These are phyloP conservation scores for Apiotrichum porosum DNA, from an alignment of 1,284 basidiomycete species.

Conservation along the genomic window DNA sequence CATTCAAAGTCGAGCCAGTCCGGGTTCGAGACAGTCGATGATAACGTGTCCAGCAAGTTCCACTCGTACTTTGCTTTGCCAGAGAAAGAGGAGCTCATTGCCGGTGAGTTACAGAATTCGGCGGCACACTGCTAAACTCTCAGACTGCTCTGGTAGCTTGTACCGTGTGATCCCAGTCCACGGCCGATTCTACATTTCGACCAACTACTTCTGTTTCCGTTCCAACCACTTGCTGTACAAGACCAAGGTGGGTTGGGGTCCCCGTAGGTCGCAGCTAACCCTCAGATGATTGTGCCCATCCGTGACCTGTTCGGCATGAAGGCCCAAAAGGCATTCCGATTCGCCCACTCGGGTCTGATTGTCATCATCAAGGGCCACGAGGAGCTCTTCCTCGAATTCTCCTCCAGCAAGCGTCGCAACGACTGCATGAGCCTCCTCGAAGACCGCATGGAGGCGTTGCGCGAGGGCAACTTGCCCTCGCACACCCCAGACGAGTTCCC, in stretches of 20 bases:
- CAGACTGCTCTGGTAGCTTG: conserved; percentile 83
- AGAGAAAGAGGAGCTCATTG: conserved; percentile 76
- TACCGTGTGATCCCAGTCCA: conserved; percentile 78
- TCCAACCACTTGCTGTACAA: conserved; percentile 70
- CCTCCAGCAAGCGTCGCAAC: conserved; percentile 67
- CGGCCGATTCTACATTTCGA: conserved; percentile 80
- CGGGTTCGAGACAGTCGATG: conserved; percentile 23
- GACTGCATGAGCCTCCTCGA: conserved; percentile 71
- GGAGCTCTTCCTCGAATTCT: conserved; percentile 94
- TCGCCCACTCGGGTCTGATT: conserved; percentile 81
- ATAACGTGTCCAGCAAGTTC: conserved; percentile 55
- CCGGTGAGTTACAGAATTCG: conserved; percentile 58
- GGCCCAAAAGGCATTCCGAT: conserved; percentile 78
- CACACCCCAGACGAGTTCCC: not conserved
- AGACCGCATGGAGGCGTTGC: conserved; percentile 65
- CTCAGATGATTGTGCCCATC: conserved; percentile 88
- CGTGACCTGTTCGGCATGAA: conserved; percentile 79
- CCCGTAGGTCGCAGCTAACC: not conserved
- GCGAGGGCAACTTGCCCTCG: conserved; percentile 26
- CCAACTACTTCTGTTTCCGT: conserved; percentile 83
- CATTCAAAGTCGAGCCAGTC: conserved; percentile 5
- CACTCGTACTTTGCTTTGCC: conserved; percentile 72
- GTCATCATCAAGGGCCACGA: conserved; percentile 92
- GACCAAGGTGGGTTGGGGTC: conserved; percentile 60
- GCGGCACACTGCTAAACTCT: not conserved